phyloP scores from a whole-genome alignment of 305 asterid genomes.

The Solanum hybrid region DNA sequence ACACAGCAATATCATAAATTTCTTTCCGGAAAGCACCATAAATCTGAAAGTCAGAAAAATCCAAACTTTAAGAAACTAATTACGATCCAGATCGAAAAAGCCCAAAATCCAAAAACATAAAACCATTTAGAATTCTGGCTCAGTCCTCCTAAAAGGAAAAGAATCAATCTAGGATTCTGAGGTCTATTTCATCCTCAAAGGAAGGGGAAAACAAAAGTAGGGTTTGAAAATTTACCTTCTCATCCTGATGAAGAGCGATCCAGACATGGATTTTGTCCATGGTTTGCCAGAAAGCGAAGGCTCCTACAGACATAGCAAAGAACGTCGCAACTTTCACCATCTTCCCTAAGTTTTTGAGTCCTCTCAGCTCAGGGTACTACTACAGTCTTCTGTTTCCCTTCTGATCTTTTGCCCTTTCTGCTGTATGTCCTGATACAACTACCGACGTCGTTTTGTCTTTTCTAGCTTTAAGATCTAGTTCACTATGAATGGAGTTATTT shows the following conservation, averaged over 20 bases:
- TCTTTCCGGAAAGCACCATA: not conserved
- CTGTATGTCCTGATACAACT: not conserved
- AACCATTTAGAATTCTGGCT: not conserved
- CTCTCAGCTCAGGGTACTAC: not conserved
- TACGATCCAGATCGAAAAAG: not conserved
- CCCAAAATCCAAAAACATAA: not conserved
- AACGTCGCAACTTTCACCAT: slow-evolving; percentile 63
- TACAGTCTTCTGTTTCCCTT: not conserved
- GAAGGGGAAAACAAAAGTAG: not conserved
- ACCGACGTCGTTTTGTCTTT: not conserved
- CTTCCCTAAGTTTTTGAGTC: not conserved
- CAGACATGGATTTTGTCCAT: slow-evolving; percentile 72
- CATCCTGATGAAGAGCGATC: slow-evolving; percentile 78
- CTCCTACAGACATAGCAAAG: slow-evolving; percentile 57
- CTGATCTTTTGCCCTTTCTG: not conserved
- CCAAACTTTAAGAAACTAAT: not conserved
- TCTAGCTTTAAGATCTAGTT: not conserved
- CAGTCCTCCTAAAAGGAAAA: not conserved
- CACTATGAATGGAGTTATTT: not conserved
- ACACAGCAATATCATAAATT: not conserved
- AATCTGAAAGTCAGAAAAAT: not conserved
- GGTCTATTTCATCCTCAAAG: not conserved
- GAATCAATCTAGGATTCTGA: too few relatives aligned
- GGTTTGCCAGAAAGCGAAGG: slow-evolving; percentile 69
- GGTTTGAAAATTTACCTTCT: slow-evolving; percentile 30